A percentile compares a stretch with the other conserved stretches of the same genome.
These are phyloP conservation scores for Albugo laibachii DNA, from an alignment of 352 stramenopile species.

Conservation along the genomic window DNA sequence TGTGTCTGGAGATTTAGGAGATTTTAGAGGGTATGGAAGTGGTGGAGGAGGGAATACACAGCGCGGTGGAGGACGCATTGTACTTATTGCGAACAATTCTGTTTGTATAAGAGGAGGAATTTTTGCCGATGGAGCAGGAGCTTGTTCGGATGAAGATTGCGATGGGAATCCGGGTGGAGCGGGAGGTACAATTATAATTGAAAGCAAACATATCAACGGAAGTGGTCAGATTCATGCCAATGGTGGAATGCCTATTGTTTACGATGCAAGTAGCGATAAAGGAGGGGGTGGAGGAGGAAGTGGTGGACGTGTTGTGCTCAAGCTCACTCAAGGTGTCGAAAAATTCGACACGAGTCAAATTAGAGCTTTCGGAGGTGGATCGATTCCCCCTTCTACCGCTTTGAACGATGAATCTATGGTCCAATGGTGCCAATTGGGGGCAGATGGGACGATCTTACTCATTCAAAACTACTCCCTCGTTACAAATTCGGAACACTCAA, in stretches of 20 bases:
- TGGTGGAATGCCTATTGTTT: conserved; percentile 23
- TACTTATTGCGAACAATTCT: conserved; percentile 14
- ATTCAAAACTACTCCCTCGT: background rate
- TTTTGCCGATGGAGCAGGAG: conserved; percentile 37
- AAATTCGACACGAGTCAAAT: conserved; percentile 19
- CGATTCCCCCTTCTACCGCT: background rate
- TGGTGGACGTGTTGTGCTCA: conserved; percentile 30
- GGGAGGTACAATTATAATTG: conserved; percentile 26
- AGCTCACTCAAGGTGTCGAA: conserved; percentile 15
- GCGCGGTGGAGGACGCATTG: conserved; percentile 43
- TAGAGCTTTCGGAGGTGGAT: conserved; percentile 27
- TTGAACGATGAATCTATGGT: conserved; percentile 12
- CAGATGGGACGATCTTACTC: conserved; percentile 55
- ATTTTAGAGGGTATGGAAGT: conserved; percentile 72
- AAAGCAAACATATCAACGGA: conserved; percentile 18
- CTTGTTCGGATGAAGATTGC: conserved; percentile 28
- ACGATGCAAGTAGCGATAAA: conserved; percentile 10
- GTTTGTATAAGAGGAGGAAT: conserved; percentile 42
- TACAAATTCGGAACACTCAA: background rate
- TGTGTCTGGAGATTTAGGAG: conserved; percentile 19
- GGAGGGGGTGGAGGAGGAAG: conserved; percentile 34
- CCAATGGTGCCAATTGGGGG: conserved; percentile 59
- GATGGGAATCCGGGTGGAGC: conserved; percentile 12
- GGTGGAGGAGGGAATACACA: conserved; percentile 35
- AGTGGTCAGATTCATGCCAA: conserved; percentile 24